phyloP scores from a whole-genome alignment of 169 alveolate genomes.

The Babesia bovis region DNA sequence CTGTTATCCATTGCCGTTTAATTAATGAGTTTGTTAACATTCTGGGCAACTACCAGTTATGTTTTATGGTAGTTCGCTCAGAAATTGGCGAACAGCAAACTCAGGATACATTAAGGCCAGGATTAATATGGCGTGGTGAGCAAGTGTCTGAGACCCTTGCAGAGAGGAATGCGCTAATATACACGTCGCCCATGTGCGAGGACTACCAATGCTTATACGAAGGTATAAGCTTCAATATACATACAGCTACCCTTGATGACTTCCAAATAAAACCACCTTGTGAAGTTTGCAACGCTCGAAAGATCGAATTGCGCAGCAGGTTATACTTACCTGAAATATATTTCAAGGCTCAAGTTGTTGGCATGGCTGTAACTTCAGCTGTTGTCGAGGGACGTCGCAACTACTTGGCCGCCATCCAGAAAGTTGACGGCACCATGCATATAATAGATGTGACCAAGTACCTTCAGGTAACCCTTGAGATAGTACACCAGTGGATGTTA shows the following conservation, averaged over 20 bases:
- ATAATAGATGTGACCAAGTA: conserved; percentile 45
- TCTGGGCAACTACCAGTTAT: conserved; percentile 48
- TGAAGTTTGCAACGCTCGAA: conserved; percentile 23
- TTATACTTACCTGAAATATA: conserved; percentile 39
- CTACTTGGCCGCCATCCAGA: conserved; percentile 52
- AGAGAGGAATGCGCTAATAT: not conserved
- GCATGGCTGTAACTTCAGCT: conserved; percentile 56
- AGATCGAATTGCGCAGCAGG: conserved; percentile 23
- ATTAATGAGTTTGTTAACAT: conserved; percentile 48
- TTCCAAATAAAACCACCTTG: conserved; percentile 31
- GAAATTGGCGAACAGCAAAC: conserved; percentile 21
- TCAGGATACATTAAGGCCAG: conserved; percentile 46
- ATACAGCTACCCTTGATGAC: conserved; percentile 32
- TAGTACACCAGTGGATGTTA: conserved; percentile 35
- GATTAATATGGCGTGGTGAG: conserved; percentile 46
- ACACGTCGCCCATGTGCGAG: conserved; percentile 18
- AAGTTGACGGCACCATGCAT: conserved; percentile 36
- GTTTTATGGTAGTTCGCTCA: conserved; percentile 36
- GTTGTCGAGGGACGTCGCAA: conserved; percentile 26
- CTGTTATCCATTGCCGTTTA: conserved; percentile 36
- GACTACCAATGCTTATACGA: conserved; percentile 65
- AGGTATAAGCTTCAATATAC: conserved; percentile 44
- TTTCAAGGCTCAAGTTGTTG: conserved; percentile 44
- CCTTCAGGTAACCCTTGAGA: conserved; percentile 46
- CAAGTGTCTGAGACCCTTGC: conserved; percentile 19